Conservation (phyloP, 108 stramenopile genomes). For the Nitzschia sp. region DNA sequence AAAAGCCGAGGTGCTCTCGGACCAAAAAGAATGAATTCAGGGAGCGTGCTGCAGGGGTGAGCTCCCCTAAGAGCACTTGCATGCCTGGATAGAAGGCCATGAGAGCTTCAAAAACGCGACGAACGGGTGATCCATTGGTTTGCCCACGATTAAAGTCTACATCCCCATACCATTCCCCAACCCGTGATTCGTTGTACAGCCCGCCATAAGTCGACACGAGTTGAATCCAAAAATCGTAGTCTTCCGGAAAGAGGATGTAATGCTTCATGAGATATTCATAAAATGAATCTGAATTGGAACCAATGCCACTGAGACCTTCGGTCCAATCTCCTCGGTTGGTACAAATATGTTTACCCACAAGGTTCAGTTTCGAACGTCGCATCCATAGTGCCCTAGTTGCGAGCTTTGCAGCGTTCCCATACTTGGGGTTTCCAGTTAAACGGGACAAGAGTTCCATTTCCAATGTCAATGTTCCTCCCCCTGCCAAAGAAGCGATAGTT, state of each 20-base stretch:
- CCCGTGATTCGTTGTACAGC: slow-evolving; percentile 57
- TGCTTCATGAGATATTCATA: slow-evolving; percentile 92
- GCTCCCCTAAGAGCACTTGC: slow-evolving; percentile 86
- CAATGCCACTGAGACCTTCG: slow-evolving; percentile 87
- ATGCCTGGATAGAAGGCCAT: slow-evolving; percentile 96
- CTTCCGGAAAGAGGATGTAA: slow-evolving; percentile 83
- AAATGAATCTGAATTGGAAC: slow-evolving; percentile 93
- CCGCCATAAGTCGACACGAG: slow-evolving; percentile 69
- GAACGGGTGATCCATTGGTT: slow-evolving; percentile 4
- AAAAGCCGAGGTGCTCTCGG: slow-evolving; percentile 72
- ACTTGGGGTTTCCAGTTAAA: slow-evolving; percentile 78
- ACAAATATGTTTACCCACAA: slow-evolving; percentile 94
- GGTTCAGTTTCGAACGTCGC: slow-evolving; percentile 54
- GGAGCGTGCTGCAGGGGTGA: slow-evolving; percentile 71
- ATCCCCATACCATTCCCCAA: slow-evolving; percentile 93
- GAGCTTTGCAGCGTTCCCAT: slow-evolving; percentile 70
- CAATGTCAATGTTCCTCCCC: slow-evolving; percentile 84
- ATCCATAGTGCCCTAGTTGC: slow-evolving; percentile 80
- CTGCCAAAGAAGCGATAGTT: slow-evolving; percentile 84
- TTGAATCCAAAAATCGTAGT: slow-evolving; percentile 87
- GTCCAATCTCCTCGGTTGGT: slow-evolving; percentile 82
- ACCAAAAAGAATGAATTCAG: slow-evolving; percentile 83
- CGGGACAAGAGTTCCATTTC: slow-evolving; percentile 85
- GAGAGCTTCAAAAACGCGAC: slow-evolving; percentile 82
- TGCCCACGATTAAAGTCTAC: slow-evolving; percentile 80